A percentile compares a stretch with the other conserved stretches of the same genome.
Conservation (phyloP, 768 basidiomycete genomes). For the Agrocybe pediades region DNA sequence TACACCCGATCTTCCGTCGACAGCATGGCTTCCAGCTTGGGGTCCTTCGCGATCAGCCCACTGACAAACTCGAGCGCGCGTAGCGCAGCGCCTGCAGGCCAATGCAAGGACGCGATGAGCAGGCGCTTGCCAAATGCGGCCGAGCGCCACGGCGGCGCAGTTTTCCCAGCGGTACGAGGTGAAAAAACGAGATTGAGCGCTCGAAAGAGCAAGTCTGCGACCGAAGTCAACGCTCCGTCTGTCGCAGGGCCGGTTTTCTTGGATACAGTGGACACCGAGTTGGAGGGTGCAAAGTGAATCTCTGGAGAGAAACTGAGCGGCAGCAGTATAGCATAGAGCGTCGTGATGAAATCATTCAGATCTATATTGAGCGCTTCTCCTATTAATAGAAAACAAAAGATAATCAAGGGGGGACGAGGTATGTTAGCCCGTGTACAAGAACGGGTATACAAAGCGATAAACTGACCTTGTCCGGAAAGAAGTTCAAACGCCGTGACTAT, state of each 20-base stretch:
- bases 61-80: slow-evolving; percentile 76
- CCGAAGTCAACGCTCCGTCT: slow-evolving; percentile 3
- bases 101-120: slow-evolving; percentile 75
- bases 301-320: slow-evolving; percentile 68
- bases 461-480: slow-evolving; percentile 88
- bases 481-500: slow-evolving; percentile 98
- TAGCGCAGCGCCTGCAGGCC: slow-evolving; percentile 67
- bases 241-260: slow-evolving; percentile 4
- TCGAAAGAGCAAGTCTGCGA: slow-evolving; percentile 81
- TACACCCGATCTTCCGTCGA: slow-evolving; percentile 83
- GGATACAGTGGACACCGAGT: slow-evolving; percentile 9
- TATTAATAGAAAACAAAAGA: slow-evolving; percentile 28
- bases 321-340: slow-evolving; percentile 81
- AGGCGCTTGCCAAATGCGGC: slow-evolving; percentile 96
- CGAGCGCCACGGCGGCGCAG: slow-evolving; percentile 69
- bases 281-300: slow-evolving; percentile 44
- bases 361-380: slow-evolving; percentile 98
- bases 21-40: slow-evolving; percentile 81
- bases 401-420: slow-evolving; percentile 5
- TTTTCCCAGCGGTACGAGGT: slow-evolving; percentile 57
- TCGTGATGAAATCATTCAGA: slow-evolving; percentile 83
- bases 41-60: slow-evolving; percentile 72
- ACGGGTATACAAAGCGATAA: too few species aligned
- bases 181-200: slow-evolving; percentile 83
- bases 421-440: too few species aligned